A percentile compares a stretch with the other conserved stretches of the same genome.
Evolutionary conservation across 176 grass and related monocot genomes (phyloP).

Genomic region (Dendrocalamus sinicus): DNA sequence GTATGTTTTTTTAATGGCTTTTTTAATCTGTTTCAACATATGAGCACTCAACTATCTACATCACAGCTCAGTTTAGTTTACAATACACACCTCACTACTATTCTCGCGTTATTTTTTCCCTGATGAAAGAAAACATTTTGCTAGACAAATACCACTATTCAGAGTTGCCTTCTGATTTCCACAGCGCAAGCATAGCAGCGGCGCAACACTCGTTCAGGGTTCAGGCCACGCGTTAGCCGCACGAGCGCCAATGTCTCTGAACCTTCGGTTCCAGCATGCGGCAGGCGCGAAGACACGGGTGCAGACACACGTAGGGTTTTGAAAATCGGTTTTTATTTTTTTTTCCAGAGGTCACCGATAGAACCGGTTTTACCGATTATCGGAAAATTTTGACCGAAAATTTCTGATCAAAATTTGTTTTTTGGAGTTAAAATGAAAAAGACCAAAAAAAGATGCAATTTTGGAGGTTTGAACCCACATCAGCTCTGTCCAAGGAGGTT

Average conservation of each 20-base stretch:
- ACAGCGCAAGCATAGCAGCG: not conserved
- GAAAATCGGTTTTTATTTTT: too few species aligned
- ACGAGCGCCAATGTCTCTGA: not conserved
- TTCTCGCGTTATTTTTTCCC: not conserved
- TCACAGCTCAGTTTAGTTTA: not conserved
- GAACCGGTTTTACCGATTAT: too few species aligned
- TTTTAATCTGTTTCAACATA: too few species aligned
- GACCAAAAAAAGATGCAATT: too few species aligned
- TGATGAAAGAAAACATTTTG: not conserved
- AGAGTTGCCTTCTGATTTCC: not conserved
- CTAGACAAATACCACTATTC: not conserved
- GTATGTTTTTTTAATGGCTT: too few species aligned
- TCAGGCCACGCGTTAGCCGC: not conserved
- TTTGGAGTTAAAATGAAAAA: too few species aligned
- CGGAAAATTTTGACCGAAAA: too few species aligned
- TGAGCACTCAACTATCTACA: too few species aligned
- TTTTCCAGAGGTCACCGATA: too few species aligned
- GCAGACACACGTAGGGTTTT: not conserved
- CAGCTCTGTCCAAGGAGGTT: too few species aligned
- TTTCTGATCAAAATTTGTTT: too few species aligned
- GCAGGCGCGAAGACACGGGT: not conserved
- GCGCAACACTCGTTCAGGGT: not conserved
- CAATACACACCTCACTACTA: not conserved
- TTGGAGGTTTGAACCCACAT: too few species aligned
- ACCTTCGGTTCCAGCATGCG: not conserved